Base-by-base conservation (phyloP, 129 eudicot species). In the Centrapalus pauciflorus region DNA sequence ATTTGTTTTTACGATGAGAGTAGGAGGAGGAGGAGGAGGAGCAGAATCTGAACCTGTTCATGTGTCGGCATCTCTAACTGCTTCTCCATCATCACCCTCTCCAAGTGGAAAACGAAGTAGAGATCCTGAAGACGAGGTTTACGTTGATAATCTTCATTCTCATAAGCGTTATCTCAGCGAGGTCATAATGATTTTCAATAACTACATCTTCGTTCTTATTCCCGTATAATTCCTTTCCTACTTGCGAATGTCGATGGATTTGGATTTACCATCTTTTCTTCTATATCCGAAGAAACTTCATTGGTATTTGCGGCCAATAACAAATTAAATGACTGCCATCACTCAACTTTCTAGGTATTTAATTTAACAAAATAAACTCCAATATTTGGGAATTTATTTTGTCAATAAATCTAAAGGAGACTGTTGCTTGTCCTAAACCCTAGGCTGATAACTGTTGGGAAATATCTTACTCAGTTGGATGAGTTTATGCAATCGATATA, bases 81-180 rank as follows among this genome's bases (percentile, higher is more conserved):
- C 58, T 32, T 68, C 86, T 10, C 67, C 80, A 25, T 19, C 90
- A 2, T 30, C 87, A 56, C 49, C 85, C 26, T 79, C 90, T 33
- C 88, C 90, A n/a, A 72, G 77, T 62, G 77, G 76, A 1, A 87
- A 91, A 72, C 82, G 98, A 55, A 70, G 67, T 37, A 83, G 98
- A 76, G 98, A 92, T 80, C 98, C 96, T n/a, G 98, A 85, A 88
- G 98, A 88, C 59, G 98, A 92, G 65, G 87, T 88, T 70, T 92
- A 88, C 64, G 69, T 92, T 8, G 98, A 92, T 61, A 92, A 92
- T 88, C 95, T 92, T 29, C 81, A 88, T 71, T 88, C 89, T 3
- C 98, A 92, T 79, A 92, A 92, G 75, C 98, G 98, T 73, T 92
- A 92, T 74, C 91, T 92, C 41, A 92, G 95, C 62, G 98, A 92